Conservation (phyloP, 257 asterid species). For the Thymus quinquecostatus region DNA sequence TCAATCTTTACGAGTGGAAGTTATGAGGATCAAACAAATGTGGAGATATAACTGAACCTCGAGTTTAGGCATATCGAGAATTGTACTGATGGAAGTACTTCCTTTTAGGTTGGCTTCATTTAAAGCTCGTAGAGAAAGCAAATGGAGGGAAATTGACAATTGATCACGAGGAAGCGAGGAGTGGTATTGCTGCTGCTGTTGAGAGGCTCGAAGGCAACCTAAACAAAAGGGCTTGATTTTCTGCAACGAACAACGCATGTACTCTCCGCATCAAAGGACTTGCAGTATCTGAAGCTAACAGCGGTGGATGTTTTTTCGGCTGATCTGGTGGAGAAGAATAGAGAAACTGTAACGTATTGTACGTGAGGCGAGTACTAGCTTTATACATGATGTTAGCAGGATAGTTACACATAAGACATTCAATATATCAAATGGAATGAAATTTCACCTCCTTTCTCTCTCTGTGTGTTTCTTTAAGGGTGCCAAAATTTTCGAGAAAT, state of each 20-base stretch:
- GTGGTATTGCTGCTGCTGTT: conserved; percentile 69
- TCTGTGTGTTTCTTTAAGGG: not conserved
- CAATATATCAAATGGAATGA: conserved; percentile 6
- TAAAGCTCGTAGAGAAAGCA: conserved; percentile 89
- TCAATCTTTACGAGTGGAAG: not conserved
- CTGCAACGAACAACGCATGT: conserved; percentile 18
- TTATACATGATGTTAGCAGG: conserved; percentile 26
- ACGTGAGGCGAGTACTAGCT: conserved; percentile 19
- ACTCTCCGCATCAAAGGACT: conserved; percentile 25
- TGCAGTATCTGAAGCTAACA: conserved; percentile 7
- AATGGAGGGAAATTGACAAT: conserved; percentile 58
- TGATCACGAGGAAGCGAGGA: conserved; percentile 42
- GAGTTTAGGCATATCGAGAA: conserved; percentile 24
- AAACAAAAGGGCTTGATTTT: conserved; percentile 40
- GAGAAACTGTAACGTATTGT: conserved; percentile 21
- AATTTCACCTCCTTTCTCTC: not conserved
- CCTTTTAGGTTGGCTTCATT: conserved; percentile 84
- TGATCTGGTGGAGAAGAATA: conserved; percentile 26
- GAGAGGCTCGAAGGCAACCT: conserved; percentile 68
- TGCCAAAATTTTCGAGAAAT: conserved; percentile 10
- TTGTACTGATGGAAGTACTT: conserved; percentile 28
- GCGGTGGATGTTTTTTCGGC: conserved; percentile 3
- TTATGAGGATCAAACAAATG: conserved; percentile 3
- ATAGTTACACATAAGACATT: not conserved
- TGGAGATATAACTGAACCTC: not conserved